Conservation (phyloP, 176 grass and related monocot species). For the Oropetium thomaeum region DNA sequence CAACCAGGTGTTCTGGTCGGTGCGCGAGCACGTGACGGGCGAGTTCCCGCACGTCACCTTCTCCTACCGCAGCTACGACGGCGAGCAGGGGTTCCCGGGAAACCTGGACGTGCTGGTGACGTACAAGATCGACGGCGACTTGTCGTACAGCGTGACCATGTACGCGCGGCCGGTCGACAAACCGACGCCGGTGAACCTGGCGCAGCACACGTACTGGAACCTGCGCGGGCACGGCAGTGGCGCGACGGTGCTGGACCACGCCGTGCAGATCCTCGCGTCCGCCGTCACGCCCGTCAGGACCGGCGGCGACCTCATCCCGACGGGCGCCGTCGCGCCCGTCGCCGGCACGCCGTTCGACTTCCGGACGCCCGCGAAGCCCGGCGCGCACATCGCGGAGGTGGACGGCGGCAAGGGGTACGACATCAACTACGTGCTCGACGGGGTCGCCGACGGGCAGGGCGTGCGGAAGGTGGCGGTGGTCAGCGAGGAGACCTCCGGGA, state of each 20-base stretch:
- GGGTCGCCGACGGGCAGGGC: slow-evolving; percentile 41
- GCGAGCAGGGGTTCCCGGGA: slow-evolving; percentile 88
- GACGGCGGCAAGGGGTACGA: slow-evolving; percentile 63
- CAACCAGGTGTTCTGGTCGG: slow-evolving; percentile 72
- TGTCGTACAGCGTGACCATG: slow-evolving; percentile 68
- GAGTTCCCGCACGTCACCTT: slow-evolving; percentile 90
- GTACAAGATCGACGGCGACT: slow-evolving; percentile 77
- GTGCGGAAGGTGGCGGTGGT: slow-evolving; percentile 73
- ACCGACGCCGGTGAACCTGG: slow-evolving; percentile 72
- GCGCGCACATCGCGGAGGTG: slow-evolving; percentile 35
- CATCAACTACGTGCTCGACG: slow-evolving; percentile 81
- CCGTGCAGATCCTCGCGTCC: slow-evolving; percentile 55
- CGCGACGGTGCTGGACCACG: slow-evolving; percentile 51
- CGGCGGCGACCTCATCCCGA: slow-evolving; percentile 64
- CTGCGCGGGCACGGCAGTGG: slow-evolving; percentile 60
- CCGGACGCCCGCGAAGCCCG: slow-evolving; percentile 16
- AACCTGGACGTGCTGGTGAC: slow-evolving; percentile 70
- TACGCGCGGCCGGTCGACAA: slow-evolving; percentile 54
- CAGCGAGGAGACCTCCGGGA: slow-evolving; percentile 43
- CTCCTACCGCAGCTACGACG: slow-evolving; percentile 79
- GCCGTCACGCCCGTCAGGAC: slow-evolving; percentile 46
- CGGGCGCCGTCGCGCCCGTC: slow-evolving; percentile 48
- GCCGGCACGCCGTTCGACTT: slow-evolving; percentile 76
- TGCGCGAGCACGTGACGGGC: slow-evolving; percentile 55
- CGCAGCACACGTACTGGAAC: slow-evolving; percentile 93